Evolutionary conservation across 805 yeast species (phyloP).

Genomic region (fission yeast (Schizosaccharomyces pombe)): DNA sequence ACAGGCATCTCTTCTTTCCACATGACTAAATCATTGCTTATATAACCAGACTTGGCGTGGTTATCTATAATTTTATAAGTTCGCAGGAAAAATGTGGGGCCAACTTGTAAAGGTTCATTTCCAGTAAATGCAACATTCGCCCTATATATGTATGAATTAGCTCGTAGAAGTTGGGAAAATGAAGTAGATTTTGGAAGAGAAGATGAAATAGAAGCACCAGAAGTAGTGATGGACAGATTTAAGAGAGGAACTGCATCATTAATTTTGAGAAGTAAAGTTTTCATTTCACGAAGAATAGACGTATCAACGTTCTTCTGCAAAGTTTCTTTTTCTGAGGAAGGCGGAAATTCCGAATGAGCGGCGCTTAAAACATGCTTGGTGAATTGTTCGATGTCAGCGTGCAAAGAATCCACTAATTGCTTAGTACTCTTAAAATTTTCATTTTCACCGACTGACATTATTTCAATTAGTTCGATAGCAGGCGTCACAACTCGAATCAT

Average conservation of each 20-base stretch:
- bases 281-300: conserved; percentile 28
- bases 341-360: conserved; percentile 15
- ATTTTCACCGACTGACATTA: conserved; percentile 37
- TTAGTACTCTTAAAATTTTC: conserved; percentile 33
- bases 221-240: conserved; percentile 39
- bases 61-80: conserved; percentile 31
- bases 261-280: conserved; percentile 25
- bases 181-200: conserved; percentile 30
- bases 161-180: conserved; percentile 43
- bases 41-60: not conserved
- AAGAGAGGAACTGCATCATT: conserved; percentile 48
- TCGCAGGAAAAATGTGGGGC: conserved; percentile 35
- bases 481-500: conserved; percentile 38
- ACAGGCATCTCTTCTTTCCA: conserved; percentile 59
- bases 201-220: conserved; percentile 37
- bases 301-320: conserved; percentile 18
- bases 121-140: conserved; percentile 17
- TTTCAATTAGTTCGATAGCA: conserved; percentile 43
- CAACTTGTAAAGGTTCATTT: conserved; percentile 20
- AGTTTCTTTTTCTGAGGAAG: conserved; percentile 11
- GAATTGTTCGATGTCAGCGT: conserved; percentile 33
- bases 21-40: not conserved
- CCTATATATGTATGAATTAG: conserved; percentile 24
- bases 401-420: conserved; percentile 30
- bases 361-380: conserved; percentile 25